phyloP scores from a whole-genome alignment of 1,139 yeast species.

The Taphrina betulina region DNA sequence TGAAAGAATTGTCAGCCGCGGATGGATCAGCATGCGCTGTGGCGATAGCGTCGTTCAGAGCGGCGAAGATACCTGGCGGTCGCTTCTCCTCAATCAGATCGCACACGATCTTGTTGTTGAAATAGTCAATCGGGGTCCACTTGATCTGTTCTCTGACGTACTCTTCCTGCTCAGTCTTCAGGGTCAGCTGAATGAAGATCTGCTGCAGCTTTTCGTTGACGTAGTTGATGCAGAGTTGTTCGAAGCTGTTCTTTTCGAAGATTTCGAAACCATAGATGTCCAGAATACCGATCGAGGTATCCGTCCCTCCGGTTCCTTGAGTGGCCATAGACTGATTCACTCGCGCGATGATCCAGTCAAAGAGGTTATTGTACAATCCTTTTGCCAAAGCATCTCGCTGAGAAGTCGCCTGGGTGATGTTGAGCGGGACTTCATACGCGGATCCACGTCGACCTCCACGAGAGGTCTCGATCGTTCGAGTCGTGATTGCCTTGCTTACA shows the following conservation, averaged over 20 bases:
- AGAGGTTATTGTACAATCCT: constrained; percentile 86
- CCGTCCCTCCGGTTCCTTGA: constrained; percentile 45
- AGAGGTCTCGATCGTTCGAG: constrained; percentile 82
- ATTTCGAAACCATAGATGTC: constrained; percentile 99
- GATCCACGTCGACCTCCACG: constrained; percentile 83
- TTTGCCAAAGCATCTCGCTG: constrained; percentile 94
- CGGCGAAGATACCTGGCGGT: constrained; percentile 97
- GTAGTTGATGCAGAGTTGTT: constrained; percentile 93
- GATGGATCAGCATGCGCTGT: constrained; percentile 97
- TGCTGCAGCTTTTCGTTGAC: constrained; percentile 97
- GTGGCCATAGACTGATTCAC: constrained; percentile 71
- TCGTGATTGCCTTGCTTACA: constrained; percentile 67
- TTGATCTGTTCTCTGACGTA: constrained; percentile 91
- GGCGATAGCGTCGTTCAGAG: constrained; percentile 93
- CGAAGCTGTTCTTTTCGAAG: constrained; percentile 93
- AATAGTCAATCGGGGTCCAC: constrained; percentile 97
- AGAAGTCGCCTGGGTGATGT: constrained; percentile 87
- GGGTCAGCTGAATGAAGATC: constrained; percentile 89
- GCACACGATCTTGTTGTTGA: constrained; percentile 94
- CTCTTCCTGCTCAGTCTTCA: constrained; percentile 96
- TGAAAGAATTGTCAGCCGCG: constrained; percentile 96
- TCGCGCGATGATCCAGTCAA: constrained; percentile 97
- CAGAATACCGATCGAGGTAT: constrained; percentile 77
- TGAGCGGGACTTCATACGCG: constrained; percentile 89
- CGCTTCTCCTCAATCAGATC: constrained; percentile 91